Evolutionary conservation across 129 eudicot genomes (phyloP), one percentile per base, ranked within the genome.

Genomic region (Mikania micrantha): DNA sequence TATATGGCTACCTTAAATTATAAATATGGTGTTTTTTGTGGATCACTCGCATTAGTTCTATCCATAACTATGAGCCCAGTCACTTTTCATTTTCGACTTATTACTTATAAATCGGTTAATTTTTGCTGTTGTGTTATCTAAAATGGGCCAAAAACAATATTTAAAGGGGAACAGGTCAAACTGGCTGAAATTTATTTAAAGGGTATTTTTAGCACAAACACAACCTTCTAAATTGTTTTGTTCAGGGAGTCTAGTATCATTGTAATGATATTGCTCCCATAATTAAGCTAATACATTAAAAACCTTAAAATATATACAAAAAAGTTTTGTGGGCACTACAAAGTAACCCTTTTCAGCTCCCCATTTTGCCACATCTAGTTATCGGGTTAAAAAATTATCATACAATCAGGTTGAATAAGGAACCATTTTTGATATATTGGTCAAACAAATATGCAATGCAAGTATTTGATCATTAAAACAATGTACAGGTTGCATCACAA

Each of bases 401-500:
- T 20, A 41, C 47, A 41, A 50, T 2, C n/a, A 50, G 21, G 58
- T 20, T 50, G 29, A 50, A 11, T 21, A 20, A 11, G 19, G 25
- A 12, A 24, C 0, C 35, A 10, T 16, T 53, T 53, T 12, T 44
- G 17, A 0, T 44, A 15, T 4, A 15, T 44, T 0, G 1, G 9
- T n/a, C 15, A n/a, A 44, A 15, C 20, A 44, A n/a, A n/a, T n/a
- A n/a, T n/a, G n/a, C n/a, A n/a, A n/a, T n/a, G n/a, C n/a, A n/a
- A n/a, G 28, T 17, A 27, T 13, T 0, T 72, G 12, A 9, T 47
- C 4, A 7, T 53, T 34, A 31, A 49, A 67, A 32, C 44, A 1
- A 35, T 67, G 24, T 67, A 1, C 20, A 67, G 80, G 80, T 68
- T 76, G 80, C 75, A 76, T 76, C 69, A 76, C 80, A 0, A 76